These are phyloP conservation scores for Paraphaeosphaeria sporulosa DNA, from an alignment of 2,329 filamentous ascomycete genomes.

Conservation along the genomic window DNA sequence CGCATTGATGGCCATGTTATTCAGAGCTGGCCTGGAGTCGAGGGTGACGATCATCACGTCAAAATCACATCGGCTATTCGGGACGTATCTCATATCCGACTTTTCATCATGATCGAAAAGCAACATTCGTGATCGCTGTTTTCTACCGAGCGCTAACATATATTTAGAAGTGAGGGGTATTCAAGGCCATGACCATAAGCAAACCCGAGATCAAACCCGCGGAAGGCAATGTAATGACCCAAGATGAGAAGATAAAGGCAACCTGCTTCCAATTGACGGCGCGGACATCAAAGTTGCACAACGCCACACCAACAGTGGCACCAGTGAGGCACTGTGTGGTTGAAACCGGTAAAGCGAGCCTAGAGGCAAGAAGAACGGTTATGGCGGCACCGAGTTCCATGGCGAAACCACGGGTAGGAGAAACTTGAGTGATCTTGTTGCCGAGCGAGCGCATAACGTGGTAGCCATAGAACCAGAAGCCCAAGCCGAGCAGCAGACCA, in stretches of 20 bases:
- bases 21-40: no score
- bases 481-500: constrained; percentile 64
- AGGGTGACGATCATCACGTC: no score
- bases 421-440: constrained; percentile 70
- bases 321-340: constrained; percentile 65
- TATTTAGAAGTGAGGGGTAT: constrained; percentile 60
- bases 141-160: no score
- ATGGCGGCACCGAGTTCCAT: constrained; percentile 59
- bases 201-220: constrained; percentile 62
- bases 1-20: no score
- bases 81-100: no score
- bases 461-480: constrained; percentile 66
- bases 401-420: constrained; percentile 61
- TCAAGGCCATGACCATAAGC: constrained; percentile 69
- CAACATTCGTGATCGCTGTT: no score
- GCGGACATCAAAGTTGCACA: constrained; percentile 43
- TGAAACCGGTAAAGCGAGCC: constrained; percentile 61
- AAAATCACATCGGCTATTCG: no score
- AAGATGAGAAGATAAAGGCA: constrained; percentile 53
- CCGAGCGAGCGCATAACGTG: constrained; percentile 71
- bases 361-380: constrained; percentile 70
- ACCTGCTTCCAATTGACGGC: constrained; percentile 56
- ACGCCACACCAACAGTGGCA: constrained; percentile 42
- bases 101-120: no score
- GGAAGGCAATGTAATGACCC: constrained; percentile 54